Percentiles rank a stretch among this genome's conserved stretches.
phyloP scores from a whole-genome alignment of 257 asterid genomes.

The Solanum arcanum region DNA sequence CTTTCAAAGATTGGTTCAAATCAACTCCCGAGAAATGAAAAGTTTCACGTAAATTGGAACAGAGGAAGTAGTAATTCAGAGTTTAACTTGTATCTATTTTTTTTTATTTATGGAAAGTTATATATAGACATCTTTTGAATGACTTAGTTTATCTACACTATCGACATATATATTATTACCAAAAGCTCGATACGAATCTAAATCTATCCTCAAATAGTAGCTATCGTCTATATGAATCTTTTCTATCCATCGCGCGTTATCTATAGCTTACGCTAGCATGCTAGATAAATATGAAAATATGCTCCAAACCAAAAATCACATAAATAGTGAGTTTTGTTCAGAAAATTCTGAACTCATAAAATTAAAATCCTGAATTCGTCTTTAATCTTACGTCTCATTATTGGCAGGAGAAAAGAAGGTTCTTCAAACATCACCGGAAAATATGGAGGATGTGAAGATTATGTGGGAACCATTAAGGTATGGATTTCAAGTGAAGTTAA shows the following conservation, averaged over 20 bases:
- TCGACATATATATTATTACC: not conserved
- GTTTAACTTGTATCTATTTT: not conserved
- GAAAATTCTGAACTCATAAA: not conserved
- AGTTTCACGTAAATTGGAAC: not conserved
- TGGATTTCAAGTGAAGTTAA: slow-evolving; percentile 67
- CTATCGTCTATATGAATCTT: not conserved
- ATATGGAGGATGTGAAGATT: slow-evolving; percentile 20
- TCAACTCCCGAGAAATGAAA: not conserved
- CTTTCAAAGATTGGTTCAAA: not conserved
- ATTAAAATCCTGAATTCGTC: not conserved
- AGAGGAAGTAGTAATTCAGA: not conserved
- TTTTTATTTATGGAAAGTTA: not conserved
- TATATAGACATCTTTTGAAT: not conserved
- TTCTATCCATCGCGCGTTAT: not conserved
- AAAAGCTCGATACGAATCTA: not conserved
- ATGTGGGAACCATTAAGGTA: slow-evolving; percentile 83
- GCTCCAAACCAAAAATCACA: too few relatives aligned
- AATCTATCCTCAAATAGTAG: not conserved
- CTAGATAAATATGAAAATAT: too few relatives aligned
- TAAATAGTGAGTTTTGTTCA: not conserved
- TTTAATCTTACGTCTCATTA: not conserved
- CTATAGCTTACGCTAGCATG: too few relatives aligned
- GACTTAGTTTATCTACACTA: not conserved
- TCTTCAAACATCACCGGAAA: slow-evolving; percentile 38
- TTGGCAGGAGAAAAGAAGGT: not conserved